Evolutionary conservation across 768 basidiomycete species (phyloP).

Genomic region (Naganishia kalamii): DNA sequence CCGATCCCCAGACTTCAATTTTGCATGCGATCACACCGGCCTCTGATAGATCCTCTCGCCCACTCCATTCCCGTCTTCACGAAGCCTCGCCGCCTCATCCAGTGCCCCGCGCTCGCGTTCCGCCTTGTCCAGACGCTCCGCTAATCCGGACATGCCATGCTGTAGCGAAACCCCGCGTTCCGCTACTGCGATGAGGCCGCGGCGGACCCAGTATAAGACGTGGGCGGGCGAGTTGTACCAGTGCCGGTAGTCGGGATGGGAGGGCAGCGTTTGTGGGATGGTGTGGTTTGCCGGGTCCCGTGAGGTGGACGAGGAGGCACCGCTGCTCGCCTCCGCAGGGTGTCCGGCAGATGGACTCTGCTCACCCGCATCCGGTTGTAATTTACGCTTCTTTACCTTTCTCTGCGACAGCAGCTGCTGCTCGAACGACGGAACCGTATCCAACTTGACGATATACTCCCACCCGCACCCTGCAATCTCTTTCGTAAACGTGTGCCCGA

Average conservation of each 20-base stretch:
- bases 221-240: conserved; percentile 23
- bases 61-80: not conserved
- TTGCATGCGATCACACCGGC: not conserved
- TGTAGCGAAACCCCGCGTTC: conserved; percentile 7
- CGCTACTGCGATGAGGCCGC: conserved; percentile 20
- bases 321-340: too few species aligned
- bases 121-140: not conserved
- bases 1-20: too few species aligned
- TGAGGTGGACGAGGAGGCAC: too few species aligned
- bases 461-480: conserved; percentile 10
- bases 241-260: conserved; percentile 14
- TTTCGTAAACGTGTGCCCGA: conserved; percentile 16
- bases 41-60: not conserved
- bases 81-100: not conserved
- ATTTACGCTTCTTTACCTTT: not conserved
- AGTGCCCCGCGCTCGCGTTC: not conserved
- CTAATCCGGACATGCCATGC: not conserved
- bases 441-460: conserved; percentile 45
- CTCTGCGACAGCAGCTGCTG: not conserved
- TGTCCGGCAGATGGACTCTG: too few species aligned
- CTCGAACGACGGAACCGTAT: not conserved
- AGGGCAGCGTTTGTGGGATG: conserved; percentile 5
- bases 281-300: not conserved
- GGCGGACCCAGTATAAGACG: conserved; percentile 23
- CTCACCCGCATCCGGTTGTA: not conserved